Conservation (phyloP, 169 alveolate genomes). For the Babesia caballi region DNA sequence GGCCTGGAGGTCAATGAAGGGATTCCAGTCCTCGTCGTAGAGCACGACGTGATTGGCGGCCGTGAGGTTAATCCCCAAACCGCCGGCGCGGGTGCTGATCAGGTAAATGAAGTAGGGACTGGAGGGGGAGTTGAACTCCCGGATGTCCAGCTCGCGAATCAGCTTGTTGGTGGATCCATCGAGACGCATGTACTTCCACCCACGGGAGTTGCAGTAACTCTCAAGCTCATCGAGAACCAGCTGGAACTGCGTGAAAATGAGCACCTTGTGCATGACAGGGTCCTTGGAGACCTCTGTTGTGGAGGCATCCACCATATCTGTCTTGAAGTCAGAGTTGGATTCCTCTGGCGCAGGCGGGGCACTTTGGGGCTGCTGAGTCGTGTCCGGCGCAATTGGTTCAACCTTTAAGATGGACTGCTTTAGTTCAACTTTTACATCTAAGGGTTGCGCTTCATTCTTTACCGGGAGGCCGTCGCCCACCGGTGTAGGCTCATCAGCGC, state of each 20-base stretch:
- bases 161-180: conserved; percentile 89
- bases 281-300: background rate
- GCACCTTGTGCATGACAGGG: conserved; percentile 82
- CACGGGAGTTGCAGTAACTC: conserved; percentile 83
- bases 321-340: too few relatives aligned
- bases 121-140: conserved; percentile 83
- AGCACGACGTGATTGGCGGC: conserved; percentile 98
- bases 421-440: background rate
- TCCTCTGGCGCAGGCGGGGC: conserved; percentile 17
- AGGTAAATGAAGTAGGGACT: conserved; percentile 81
- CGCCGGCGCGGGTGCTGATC: conserved; percentile 94
- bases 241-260: conserved; percentile 88
- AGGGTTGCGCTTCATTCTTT: background rate
- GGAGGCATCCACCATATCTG: too few relatives aligned
- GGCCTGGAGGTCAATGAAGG: conserved; percentile 98
- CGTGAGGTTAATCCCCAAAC: conserved; percentile 94
- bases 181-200: conserved; percentile 88
- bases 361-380: background rate
- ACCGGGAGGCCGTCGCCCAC: background rate
- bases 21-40: conserved; percentile 99
- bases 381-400: background rate
- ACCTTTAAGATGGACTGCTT: background rate
- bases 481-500: background rate
- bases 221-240: conserved; percentile 86
- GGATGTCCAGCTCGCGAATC: conserved; percentile 85